Conservation (phyloP, 2,329 filamentous ascomycete species). For the Xylaria multiplex region DNA sequence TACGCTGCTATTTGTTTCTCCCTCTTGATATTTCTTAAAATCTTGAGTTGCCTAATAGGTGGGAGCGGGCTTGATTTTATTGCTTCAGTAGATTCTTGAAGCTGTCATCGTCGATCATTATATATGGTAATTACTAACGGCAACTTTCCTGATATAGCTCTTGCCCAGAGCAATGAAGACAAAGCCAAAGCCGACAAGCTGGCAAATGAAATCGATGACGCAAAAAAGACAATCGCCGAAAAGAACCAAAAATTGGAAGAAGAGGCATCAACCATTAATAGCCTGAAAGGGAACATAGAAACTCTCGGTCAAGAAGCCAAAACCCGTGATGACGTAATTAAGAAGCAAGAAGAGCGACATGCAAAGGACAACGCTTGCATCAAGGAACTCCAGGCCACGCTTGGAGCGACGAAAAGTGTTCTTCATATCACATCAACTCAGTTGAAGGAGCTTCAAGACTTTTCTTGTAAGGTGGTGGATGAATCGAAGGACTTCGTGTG, state of each 20-base stretch:
- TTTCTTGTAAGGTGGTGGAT: conserved; percentile 22
- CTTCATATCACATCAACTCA: conserved; percentile 4
- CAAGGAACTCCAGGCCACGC: conserved; percentile 13
- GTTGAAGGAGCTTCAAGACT: conserved; percentile 25
- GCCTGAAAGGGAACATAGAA: conserved; percentile 17
- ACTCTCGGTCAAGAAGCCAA: conserved; percentile 10
- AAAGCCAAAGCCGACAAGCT: conserved; percentile 24
- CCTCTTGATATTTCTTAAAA: too few species aligned
- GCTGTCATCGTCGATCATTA: too few species aligned
- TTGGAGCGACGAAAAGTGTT: conserved; percentile 6
- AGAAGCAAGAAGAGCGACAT: conserved; percentile 21
- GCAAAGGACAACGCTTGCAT: conserved; percentile 20
- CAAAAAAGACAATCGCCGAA: conserved; percentile 25
- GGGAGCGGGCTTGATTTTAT: too few species aligned
- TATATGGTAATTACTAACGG: too few species aligned
- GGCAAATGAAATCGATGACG: conserved; percentile 14
- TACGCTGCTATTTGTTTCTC: too few species aligned
- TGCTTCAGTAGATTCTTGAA: too few species aligned
- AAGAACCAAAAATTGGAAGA: conserved; percentile 22
- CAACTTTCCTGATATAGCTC: background rate
- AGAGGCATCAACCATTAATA: conserved; percentile 7
- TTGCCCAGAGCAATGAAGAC: conserved; percentile 16
- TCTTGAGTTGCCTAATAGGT: too few species aligned
- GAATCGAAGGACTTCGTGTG: conserved; percentile 31
- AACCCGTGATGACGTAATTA: conserved; percentile 19